Base-by-base conservation (phyloP, 2,329 filamentous ascomycete species). In the Clarireedia homoeocarpa region DNA sequence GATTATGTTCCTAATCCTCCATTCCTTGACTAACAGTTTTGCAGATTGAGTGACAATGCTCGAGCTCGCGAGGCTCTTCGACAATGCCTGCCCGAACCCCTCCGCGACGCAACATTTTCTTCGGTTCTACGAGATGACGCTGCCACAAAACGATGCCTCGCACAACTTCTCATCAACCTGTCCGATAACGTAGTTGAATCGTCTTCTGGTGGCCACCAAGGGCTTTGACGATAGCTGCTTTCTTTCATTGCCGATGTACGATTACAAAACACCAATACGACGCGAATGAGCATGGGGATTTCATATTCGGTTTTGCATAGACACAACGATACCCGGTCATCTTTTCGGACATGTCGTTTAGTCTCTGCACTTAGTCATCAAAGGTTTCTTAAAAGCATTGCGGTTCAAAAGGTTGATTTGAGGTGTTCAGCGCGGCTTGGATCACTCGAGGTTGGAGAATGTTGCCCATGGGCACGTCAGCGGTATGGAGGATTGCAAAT, bases 21-120 rank as follows among this genome's bases (percentile, higher is more conserved):
- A 34, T 26, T 46, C 26, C 26, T 24, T n/a, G 6, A 24, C 59
- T 62, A 53, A 64, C 47, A 27, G 47, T 26, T 20, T 34, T 56
- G 23, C 65, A 96, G 91, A 58, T 78, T 99, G 48, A 96, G 91
- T 66, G 94, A 99, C 70, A 99, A 99, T 68, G 92, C 92, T 59
- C 87, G 94, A 59, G 94, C 94, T 56, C 88, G 94, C 34, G 94
- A 99, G 72, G 94, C 94, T 47, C 81, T 99, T 23, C 84, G 94
- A 44, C 94, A 99, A 73, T 99, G 94, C 69, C 85, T 99, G 12
- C 94, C 94, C 0, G 94, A 99, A 68, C 94, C 94, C n/a, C 84
- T 99, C n/a, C 88, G 94, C 48, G 94, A 99, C 71, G 91, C 92
- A 6, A 99, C 94, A 1, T 99, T 99, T 71, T 95, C 91, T 7